Base-by-base conservation (phyloP, 2,329 filamentous ascomycete genomes). In the Colletotrichum horii region DNA sequence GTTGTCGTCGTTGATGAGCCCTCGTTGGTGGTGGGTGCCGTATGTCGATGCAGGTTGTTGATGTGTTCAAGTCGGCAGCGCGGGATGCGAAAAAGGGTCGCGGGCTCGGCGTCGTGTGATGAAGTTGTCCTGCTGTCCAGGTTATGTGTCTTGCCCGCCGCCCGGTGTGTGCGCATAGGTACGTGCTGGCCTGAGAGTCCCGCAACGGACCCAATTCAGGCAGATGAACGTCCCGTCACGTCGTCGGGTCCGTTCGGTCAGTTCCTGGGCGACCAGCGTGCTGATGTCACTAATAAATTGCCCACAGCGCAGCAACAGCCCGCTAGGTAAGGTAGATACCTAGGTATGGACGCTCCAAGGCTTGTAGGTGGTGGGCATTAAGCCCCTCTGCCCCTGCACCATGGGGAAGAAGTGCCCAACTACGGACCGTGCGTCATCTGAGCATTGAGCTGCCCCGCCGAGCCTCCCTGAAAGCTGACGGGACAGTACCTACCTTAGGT, bases 281-380 rank as follows among this genome's bases (percentile, higher is more conserved):
- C 70, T 74, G 71, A 74, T 71, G 72, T 74, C 72, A 71, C 72
- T 74, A 71, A 71, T 74, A 55, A 32, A 71, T 66, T 74, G 30
- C 43, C 43, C 43, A 48, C 38, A 22, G 43, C 30, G 48, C 43
- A 56, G 26, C 12, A 43, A 28, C 58, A 30, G 58, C 11, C 43
- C n/a, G 43, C 43, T 22, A 48, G n/a, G n/a, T n/a, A n/a, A n/a
- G n/a, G n/a, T n/a, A n/a, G n/a, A n/a, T n/a, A n/a, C n/a, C n/a
- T n/a, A n/a, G n/a, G n/a, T n/a, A n/a, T n/a, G n/a, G n/a, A n/a
- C n/a, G n/a, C n/a, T n/a, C n/a, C n/a, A n/a, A n/a, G n/a, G n/a
- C n/a, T n/a, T 48, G 43, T 11, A 43, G 38, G 8, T 43, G 38
- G 38, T 48, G 43, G 43, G n/a, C n/a, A 48, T 48, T n/a, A 48